Evolutionary conservation across 2,329 filamentous ascomycete genomes (phyloP), one percentile per base, ranked within the genome.

Genomic region (Parafenestella ontariensis): DNA sequence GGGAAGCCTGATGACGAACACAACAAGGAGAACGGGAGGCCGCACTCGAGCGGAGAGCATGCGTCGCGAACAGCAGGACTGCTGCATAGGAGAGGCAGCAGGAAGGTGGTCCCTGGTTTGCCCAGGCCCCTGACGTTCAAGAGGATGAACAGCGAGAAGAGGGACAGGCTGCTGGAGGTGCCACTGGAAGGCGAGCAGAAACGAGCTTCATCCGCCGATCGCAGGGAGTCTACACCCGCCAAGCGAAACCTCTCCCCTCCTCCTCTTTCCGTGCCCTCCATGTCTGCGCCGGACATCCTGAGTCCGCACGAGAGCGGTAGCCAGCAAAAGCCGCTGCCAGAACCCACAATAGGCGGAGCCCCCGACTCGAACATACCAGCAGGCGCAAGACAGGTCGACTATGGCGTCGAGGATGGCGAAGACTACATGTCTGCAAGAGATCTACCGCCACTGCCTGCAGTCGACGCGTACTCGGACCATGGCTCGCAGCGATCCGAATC

Each of bases 41-140:
- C 69, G 48, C 70, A 71, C 43, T 73, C 72, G 39, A 74, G 71
- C 41, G 71, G 64, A 21, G 69, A 69, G 52, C 59, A 62, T 46
- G 53, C 49, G 11, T 17, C 49, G 20, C 50, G 60, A 26, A 45
- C 46, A 9, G 44, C 43, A 10, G 69, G 68, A 0, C 56, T 73
- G 49, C 52, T 73, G 56, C 46, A 61, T 23, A 63, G 71, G 47
- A 64, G 70, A 49, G 56, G 69, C 46, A 75, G 71, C 54, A 73
- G 85, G 62, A 87, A 83, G 68, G 90, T 92, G n/a, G 86, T 93
- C 15, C 89, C 92, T 17, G 89, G 89, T 15, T 78, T 96, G 33
- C 91, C 92, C 34, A 85, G 91, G 44, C 81, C 87, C 4, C 86
- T 89, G 65, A 96, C 91, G 0, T 92, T 96, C 77, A 89, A 88